Evolutionary conservation across 2,329 filamentous ascomycete genomes (phyloP).

Genomic region (Botrytis aclada): DNA sequence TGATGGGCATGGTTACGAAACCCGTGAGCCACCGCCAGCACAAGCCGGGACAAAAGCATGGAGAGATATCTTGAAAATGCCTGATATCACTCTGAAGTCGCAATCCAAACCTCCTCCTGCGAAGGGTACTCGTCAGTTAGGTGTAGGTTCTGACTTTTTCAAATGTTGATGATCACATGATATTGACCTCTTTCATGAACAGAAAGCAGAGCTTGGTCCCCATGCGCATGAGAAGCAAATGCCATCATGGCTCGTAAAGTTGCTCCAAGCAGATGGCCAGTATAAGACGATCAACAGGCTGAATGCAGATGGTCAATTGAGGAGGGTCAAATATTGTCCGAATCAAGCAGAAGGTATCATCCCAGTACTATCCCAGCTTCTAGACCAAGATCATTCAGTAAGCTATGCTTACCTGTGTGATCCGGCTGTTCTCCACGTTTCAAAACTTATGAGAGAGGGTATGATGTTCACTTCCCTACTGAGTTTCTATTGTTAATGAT

Average conservation of each 20-base stretch:
- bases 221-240: constrained; percentile 72
- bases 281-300: constrained; percentile 52
- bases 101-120: constrained; percentile 1
- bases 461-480: constrained; percentile 20
- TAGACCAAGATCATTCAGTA: constrained; percentile 62
- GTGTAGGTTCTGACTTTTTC: constrained; percentile 34
- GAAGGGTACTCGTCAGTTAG: constrained; percentile 31
- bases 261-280: constrained; percentile 58
- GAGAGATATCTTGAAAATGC: constrained; percentile 38
- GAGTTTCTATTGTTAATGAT: constrained; percentile 8
- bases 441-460: constrained; percentile 75
- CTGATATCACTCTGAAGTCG: constrained; percentile 23
- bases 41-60: constrained; percentile 33
- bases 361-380: constrained; percentile 58
- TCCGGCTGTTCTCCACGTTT: constrained; percentile 71
- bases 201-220: constrained; percentile 62
- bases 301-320: constrained; percentile 43
- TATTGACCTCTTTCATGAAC: constrained; percentile 22
- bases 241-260: constrained; percentile 63
- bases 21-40: constrained; percentile 15
- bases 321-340: constrained; percentile 43
- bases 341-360: constrained; percentile 55
- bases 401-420: constrained; percentile 77
- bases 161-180: constrained; percentile 18
- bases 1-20: constrained; percentile 19